These are phyloP conservation scores for Sextonia rubra DNA, from an alignment of 164 flowering plant species.

Conservation along the genomic window DNA sequence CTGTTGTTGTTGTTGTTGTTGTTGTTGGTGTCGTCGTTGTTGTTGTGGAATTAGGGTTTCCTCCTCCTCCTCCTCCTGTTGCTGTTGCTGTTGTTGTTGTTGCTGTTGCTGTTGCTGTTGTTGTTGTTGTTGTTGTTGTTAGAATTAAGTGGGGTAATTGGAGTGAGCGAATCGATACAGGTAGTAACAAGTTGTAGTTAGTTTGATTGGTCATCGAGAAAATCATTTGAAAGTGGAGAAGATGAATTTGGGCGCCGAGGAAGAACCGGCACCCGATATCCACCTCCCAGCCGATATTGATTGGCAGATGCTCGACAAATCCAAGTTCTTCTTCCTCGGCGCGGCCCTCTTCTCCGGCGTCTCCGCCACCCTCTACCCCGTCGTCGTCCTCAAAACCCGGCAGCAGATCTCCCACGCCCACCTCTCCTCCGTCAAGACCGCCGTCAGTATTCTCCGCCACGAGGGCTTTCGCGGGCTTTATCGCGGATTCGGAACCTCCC, in stretches of 20 bases:
- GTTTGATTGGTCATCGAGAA: no score
- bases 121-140: no score
- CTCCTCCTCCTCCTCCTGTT: no score
- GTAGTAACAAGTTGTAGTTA: no score
- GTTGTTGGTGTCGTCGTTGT: no score
- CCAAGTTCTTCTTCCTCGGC: slow-evolving; percentile 80
- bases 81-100: no score
- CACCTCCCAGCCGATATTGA: slow-evolving; percentile 78
- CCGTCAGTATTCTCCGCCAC: slow-evolving; percentile 31
- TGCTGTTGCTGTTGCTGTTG: no score
- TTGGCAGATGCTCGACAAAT: slow-evolving; percentile 90
- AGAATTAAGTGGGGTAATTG: no score
- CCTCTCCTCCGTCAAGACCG: slow-evolving; percentile 36
- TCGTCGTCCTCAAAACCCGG: slow-evolving; percentile 58
- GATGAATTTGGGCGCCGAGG: slow-evolving; percentile 63
- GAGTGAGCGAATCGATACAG: no score
- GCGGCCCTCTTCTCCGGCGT: slow-evolving; percentile 84
- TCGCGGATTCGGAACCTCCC: slow-evolving; percentile 73
- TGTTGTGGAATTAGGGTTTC: no score
- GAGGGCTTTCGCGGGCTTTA: slow-evolving; percentile 74
- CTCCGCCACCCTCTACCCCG: slow-evolving; percentile 56
- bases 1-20: no score
- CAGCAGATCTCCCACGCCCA: slow-evolving; percentile 49
- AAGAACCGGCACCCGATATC: slow-evolving; percentile 60
- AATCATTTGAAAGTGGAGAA: slow-evolving; percentile 34